Evolutionary conservation across 164 flowering plant species (phyloP).

Genomic region (Vitis vinifera): DNA sequence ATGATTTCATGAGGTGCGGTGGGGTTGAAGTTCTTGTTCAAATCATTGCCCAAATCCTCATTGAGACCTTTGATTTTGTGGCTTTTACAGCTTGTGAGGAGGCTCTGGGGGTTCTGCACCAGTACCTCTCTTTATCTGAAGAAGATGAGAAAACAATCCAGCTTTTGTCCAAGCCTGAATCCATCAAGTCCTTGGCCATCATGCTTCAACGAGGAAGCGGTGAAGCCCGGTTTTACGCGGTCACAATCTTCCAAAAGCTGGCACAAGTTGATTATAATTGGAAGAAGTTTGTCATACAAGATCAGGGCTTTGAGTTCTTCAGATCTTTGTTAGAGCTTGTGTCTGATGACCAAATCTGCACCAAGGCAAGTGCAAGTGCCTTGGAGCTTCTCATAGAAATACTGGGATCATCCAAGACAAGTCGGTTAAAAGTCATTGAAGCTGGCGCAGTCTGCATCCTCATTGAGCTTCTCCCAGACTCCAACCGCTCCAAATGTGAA

Average conservation of each 20-base stretch:
- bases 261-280: constrained; percentile 31
- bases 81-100: constrained; percentile 65
- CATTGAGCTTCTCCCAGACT: constrained; percentile 64
- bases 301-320: constrained; percentile 50
- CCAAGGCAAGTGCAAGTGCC: constrained; percentile 51
- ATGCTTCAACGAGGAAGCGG: constrained; percentile 64
- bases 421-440: constrained; percentile 48
- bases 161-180: constrained; percentile 40
- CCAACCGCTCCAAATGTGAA: constrained; percentile 50
- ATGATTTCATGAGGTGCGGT: constrained; percentile 33
- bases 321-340: constrained; percentile 58
- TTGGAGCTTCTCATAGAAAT: constrained; percentile 52
- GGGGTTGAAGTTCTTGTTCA: constrained; percentile 45
- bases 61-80: constrained; percentile 43
- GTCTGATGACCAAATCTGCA: constrained; percentile 47
- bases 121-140: constrained; percentile 24
- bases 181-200: constrained; percentile 40
- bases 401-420: constrained; percentile 35
- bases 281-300: constrained; percentile 27
- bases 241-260: constrained; percentile 36
- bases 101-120: constrained; percentile 46
- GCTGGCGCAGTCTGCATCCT: constrained; percentile 61
- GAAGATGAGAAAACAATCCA: constrained; percentile 14
- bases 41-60: constrained; percentile 31
- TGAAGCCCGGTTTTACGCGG: constrained; percentile 49